phyloP scores from a whole-genome alignment of 2,329 filamentous ascomycete genomes.

The Ceratocystis smalleyi region DNA sequence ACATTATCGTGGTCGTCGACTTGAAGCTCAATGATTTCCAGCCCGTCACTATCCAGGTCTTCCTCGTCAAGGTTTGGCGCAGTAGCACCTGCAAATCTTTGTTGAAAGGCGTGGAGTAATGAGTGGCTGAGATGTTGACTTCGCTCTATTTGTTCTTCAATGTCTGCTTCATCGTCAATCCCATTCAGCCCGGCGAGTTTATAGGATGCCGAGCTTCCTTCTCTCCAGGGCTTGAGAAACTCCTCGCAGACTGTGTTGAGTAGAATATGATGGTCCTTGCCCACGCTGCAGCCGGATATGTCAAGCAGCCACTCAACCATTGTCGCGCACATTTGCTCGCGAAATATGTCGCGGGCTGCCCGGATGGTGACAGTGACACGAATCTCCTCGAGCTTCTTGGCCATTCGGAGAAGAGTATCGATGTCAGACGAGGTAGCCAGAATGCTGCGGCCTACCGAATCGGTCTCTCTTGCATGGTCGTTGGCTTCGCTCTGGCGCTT shows the following conservation, averaged over 20 bases:
- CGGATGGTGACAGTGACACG: slow-evolving; percentile 91
- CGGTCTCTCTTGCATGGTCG: slow-evolving; percentile 69
- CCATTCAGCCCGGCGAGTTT: slow-evolving; percentile 61
- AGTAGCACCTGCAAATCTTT: slow-evolving; percentile 17
- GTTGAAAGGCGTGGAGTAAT: slow-evolving; percentile 23
- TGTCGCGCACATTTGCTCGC: slow-evolving; percentile 96
- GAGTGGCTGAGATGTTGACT: slow-evolving; percentile 26
- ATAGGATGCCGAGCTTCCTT: slow-evolving; percentile 71
- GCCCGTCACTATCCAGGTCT: slow-evolving; percentile 34
- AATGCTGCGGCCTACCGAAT: slow-evolving; percentile 74
- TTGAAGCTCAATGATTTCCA: slow-evolving; percentile 24
- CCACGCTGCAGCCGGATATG: slow-evolving; percentile 77
- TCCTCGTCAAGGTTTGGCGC: slow-evolving; percentile 24
- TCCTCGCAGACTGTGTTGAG: slow-evolving; percentile 79
- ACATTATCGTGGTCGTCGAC: slow-evolving; percentile 23
- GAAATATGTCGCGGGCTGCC: slow-evolving; percentile 84
- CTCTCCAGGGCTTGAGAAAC: slow-evolving; percentile 71
- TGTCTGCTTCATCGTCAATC: slow-evolving; percentile 63
- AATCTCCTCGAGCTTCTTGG: slow-evolving; percentile 82
- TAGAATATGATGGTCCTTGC: slow-evolving; percentile 62
- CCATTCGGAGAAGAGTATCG: slow-evolving; percentile 56
- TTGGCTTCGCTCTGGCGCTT: slow-evolving; percentile 54
- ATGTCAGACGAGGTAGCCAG: slow-evolving; percentile 63
- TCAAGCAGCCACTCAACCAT: slow-evolving; percentile 94
- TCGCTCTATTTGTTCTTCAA: slow-evolving; percentile 34